Conservation (phyloP, 768 basidiomycete species). For the Tricholoma hemisulphureum region DNA sequence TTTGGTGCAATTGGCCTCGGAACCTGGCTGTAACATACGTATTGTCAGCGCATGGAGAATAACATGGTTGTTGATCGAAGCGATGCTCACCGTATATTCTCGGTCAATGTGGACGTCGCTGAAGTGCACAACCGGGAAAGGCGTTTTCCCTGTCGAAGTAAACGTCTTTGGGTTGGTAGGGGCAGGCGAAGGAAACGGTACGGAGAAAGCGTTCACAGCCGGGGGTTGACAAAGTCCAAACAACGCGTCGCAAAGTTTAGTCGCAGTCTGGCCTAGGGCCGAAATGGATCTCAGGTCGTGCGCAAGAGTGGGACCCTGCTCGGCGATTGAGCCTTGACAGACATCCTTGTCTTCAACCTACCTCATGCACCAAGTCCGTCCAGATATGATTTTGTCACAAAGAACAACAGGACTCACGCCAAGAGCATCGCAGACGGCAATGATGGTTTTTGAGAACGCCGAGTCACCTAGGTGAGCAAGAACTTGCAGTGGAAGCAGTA, state of each 20-base stretch:
- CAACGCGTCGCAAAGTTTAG: constrained; percentile 53
- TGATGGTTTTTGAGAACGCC: constrained; percentile 42
- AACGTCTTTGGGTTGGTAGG: constrained; percentile 36
- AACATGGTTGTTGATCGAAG: background rate
- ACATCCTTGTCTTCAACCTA: constrained; percentile 58
- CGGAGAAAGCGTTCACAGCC: constrained; percentile 40
- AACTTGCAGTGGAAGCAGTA: constrained; percentile 45
- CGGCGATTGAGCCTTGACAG: constrained; percentile 48
- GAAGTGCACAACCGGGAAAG: constrained; percentile 59
- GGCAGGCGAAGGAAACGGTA: constrained; percentile 45
- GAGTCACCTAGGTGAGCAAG: constrained; percentile 50
- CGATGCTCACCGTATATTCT: constrained; percentile 43
- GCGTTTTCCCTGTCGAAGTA: constrained; percentile 36
- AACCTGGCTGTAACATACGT: constrained; percentile 37
- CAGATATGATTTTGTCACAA: background rate
- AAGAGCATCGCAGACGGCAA: constrained; percentile 42
- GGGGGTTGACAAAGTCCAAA: constrained; percentile 55
- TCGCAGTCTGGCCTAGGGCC: constrained; percentile 45
- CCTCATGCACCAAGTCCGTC: background rate
- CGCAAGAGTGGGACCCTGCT: constrained; percentile 58
- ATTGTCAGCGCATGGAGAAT: background rate
- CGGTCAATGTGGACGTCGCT: constrained; percentile 65
- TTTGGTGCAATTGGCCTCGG: constrained; percentile 59
- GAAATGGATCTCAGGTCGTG: constrained; percentile 53
- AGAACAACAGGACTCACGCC: constrained; percentile 27